Evolutionary conservation across 2,329 filamentous ascomycete genomes (phyloP), one percentile per base, ranked within the genome.

Genomic region (Bisporella sp.): DNA sequence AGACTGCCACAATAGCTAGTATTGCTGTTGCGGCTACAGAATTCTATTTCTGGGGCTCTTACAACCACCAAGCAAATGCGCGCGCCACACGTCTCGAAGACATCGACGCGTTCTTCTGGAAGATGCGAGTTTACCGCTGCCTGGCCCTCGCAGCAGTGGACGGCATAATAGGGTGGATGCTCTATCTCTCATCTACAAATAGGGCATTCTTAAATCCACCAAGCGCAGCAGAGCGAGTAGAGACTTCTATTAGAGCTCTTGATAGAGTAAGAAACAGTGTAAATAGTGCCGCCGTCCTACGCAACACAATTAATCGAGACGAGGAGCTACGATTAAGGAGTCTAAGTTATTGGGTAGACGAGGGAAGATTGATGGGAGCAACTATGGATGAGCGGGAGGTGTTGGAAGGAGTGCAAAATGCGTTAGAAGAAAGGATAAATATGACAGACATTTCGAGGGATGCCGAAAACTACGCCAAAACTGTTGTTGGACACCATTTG

Each of bases 331-430:
- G 90, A 52, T 73, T 69, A 2, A 77, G 78, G 51, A 77, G 78
- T 46, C 78, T 84, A 58, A 76, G 74, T 12, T 96, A 96, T 69
- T 97, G 92, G 92, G 71, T 74, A 7, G 84, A 85, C 42, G 89
- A 96, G 71, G 85, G 81, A 5, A 73, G 78, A 47, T 67, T 89
- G 31, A 89, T 87, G 78, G 72, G 77, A 35, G 81, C 85, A 61
- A 81, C 87, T 29, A 85, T 95, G 77, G 86, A 90, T 72, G 86
- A 92, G 55, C 76, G 81, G 54, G 85, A 87, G 54, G 87, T 91
- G 6, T 70, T 88, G 35, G 82, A 84, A 60, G 80, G 84, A 47
- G 78, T 89, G 54, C 83, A 85, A 52, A 78, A 82, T 64, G 85
- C 82, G 8, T 66, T 91, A 57, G 71, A 73, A 61, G 78, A 76